These are phyloP conservation scores for Colletotrichum tropicale DNA, from an alignment of 2,329 filamentous ascomycete genomes.

Conservation along the genomic window DNA sequence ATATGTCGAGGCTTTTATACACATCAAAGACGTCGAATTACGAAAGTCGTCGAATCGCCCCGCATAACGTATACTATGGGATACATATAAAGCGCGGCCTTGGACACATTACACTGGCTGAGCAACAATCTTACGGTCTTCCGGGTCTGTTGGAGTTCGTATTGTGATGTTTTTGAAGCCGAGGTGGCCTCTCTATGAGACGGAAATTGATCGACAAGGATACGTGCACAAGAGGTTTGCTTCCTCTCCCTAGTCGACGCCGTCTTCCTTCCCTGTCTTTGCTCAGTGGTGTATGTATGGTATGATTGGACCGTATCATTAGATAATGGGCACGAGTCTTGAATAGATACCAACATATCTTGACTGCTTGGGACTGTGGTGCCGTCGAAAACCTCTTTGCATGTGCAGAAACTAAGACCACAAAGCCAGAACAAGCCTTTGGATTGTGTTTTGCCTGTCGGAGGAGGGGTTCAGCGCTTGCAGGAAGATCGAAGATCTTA, in stretches of 20 bases:
- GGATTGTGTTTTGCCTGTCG: too few relatives aligned
- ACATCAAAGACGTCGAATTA: background rate
- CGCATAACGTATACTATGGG: fast-evolving
- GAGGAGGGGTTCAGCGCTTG: too few relatives aligned
- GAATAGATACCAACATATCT: background rate
- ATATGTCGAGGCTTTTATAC: background rate
- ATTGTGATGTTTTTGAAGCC: background rate
- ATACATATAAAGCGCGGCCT: background rate
- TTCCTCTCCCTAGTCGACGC: background rate
- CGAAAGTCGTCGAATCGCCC: fast-evolving
- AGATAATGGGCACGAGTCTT: fast-evolving
- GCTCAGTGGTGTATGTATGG: background rate
- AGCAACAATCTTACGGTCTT: background rate
- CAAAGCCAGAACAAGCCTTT: too few relatives aligned
- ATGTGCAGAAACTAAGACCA: too few relatives aligned
- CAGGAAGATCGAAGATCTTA: too few relatives aligned
- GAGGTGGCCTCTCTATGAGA: background rate
- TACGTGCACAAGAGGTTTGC: background rate
- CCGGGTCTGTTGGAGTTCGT: background rate
- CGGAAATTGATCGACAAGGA: background rate
- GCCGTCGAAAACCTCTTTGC: background rate
- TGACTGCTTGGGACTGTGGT: fast-evolving
- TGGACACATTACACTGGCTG: background rate
- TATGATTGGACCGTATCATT: fast-evolving
- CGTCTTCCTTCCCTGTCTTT: background rate